Evolutionary conservation across 2,329 filamentous ascomycete species (phyloP).

Genomic region (Pleurostoma richardsiae): DNA sequence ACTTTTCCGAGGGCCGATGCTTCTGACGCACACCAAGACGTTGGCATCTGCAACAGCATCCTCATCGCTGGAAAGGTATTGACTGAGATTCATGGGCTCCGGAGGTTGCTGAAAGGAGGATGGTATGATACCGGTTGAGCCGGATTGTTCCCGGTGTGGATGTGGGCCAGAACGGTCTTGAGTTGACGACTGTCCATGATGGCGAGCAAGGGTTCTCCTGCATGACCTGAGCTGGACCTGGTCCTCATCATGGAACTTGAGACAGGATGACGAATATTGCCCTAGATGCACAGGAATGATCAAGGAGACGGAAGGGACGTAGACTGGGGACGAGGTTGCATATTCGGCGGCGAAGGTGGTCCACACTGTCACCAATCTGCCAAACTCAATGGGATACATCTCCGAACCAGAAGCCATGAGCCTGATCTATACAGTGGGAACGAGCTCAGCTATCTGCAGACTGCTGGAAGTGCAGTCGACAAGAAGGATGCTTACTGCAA

Average conservation of each 20-base stretch:
- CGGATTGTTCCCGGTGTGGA: slow-evolving; percentile 19
- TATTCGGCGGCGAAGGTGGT: slow-evolving; percentile 48
- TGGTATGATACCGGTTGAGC: background rate
- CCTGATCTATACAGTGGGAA: too few relatives aligned
- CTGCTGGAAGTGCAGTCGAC: too few relatives aligned
- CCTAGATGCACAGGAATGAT: slow-evolving; percentile 55
- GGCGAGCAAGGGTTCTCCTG: too few relatives aligned
- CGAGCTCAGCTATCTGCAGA: too few relatives aligned
- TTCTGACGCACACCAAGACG: slow-evolving; percentile 53
- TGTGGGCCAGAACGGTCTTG: slow-evolving; percentile 37
- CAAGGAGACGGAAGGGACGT: slow-evolving; percentile 35
- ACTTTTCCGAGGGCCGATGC: slow-evolving; percentile 45
- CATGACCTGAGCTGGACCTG: too few relatives aligned
- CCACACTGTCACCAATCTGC: slow-evolving; percentile 52
- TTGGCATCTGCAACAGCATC: slow-evolving; percentile 41
- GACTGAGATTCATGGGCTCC: slow-evolving; percentile 51
- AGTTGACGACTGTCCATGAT: slow-evolving; percentile 29
- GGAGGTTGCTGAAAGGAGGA: slow-evolving; percentile 8
- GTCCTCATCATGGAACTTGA: slow-evolving; percentile 41
- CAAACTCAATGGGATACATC: slow-evolving; percentile 23
- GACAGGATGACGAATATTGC: slow-evolving; percentile 44
- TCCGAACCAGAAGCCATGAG: too few relatives aligned
- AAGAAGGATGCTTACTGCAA: slow-evolving; percentile 34
- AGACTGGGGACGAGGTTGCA: slow-evolving; percentile 22
- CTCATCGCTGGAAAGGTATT: slow-evolving; percentile 48